Base-by-base conservation (phyloP, 139 green algal genomes). In the Mychonastes homosphaera region DNA sequence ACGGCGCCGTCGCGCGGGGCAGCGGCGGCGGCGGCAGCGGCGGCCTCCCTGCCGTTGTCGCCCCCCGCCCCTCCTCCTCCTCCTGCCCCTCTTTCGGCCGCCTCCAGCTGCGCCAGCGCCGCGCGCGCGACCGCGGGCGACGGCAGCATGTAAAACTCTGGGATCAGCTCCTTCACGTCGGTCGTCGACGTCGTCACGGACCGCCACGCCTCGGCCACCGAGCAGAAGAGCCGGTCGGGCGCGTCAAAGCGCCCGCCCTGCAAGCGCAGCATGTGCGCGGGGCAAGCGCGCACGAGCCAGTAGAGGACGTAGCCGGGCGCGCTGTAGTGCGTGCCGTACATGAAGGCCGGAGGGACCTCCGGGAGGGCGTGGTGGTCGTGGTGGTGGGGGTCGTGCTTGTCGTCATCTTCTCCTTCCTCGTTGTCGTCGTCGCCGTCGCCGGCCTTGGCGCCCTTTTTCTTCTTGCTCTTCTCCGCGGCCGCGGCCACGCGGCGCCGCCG, bases 131-230 rank as follows among this genome's bases (percentile, higher is more conserved):
- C n/a, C n/a, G n/a, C 53, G 57, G 46, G 46, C 58, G 15, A 35
- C n/a, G n/a, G n/a, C n/a, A n/a, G 69, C 44, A 87, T 58, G 67
- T 74, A 99, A 77, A 97, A 97, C 74, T 99, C 92, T 16, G 92
- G 92, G 34, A 93, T 95, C 57, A 99, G 84, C 80, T 99, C 92
- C 74, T 96, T 96, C 6, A 99, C 88, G 63, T 99, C 92, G 0
- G 81, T 80, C 16, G 70, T 77, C 64, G 72, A 87, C 66, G 44
- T 87, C 26, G 70, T 79, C 6, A 87, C 84, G 21, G 74, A 80
- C 33, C 85, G 70, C 90, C 90, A 98, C 10, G 83, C 68, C 48
- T 90, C 84, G 18, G 58, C 33, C 2, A 98, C 66, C 29, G 63
- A 80, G 34, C 65, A 73, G 59, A 97, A 95, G 28, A 96, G 65